Evolutionary conservation across 176 grass and related monocot genomes (phyloP).

Genomic region (Phyllostachys edulis): DNA sequence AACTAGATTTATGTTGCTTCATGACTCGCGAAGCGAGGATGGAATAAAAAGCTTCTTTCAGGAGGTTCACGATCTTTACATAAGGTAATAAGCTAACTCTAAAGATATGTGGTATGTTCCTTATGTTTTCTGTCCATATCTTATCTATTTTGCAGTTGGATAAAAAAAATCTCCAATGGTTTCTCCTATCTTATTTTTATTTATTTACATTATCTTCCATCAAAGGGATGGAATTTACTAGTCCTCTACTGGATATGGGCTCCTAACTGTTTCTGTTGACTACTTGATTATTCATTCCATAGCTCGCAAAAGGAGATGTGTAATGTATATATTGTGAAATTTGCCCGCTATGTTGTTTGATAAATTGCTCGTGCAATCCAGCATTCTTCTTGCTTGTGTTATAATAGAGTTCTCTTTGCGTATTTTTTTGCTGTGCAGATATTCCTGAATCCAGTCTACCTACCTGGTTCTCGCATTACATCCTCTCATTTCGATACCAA

Average conservation of each 20-base stretch:
- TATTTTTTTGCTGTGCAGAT: constrained; percentile 37
- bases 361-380: background rate
- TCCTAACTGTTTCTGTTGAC: background rate
- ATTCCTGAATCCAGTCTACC: constrained; percentile 69
- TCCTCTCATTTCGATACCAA: constrained; percentile 79
- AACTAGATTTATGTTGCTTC: constrained; percentile 90
- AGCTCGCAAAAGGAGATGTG: background rate
- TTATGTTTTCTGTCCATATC: background rate
- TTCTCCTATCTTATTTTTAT: background rate
- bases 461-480: constrained; percentile 72
- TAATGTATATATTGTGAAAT: background rate
- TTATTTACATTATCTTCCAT: background rate
- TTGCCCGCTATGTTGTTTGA: background rate
- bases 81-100: constrained; percentile 54
- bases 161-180: background rate
- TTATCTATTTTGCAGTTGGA: background rate
- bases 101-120: background rate
- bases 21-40: constrained; percentile 74
- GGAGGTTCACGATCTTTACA: constrained; percentile 85
- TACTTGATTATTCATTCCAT: background rate
- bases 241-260: background rate
- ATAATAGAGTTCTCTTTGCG: background rate
- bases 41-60: constrained; percentile 88
- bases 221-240: background rate
- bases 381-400: background rate